Conservation (phyloP, 208 protist species). For the Leishmania aethiopica region DNA sequence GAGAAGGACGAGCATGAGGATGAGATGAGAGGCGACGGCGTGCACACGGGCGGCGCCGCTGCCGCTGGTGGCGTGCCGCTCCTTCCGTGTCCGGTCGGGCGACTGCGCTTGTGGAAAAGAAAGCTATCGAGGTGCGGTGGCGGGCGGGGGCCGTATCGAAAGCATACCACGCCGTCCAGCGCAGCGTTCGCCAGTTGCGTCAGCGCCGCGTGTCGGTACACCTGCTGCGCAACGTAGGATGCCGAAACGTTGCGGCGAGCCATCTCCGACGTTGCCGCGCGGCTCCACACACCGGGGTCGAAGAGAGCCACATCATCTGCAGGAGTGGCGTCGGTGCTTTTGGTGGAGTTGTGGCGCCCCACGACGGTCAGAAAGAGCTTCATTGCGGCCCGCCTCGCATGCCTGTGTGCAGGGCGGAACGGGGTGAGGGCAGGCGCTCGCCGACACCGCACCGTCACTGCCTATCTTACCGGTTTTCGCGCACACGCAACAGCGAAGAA, state of each 20-base stretch:
- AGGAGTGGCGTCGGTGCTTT: not conserved
- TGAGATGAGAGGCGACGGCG: not conserved
- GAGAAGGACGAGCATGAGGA: conserved; percentile 2
- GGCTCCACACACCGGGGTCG: conserved; percentile 25
- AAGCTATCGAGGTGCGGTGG: conserved; percentile 1
- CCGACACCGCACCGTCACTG: not conserved
- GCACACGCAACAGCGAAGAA: not conserved
- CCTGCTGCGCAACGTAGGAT: conserved; percentile 17
- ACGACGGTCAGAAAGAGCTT: conserved; percentile 11
- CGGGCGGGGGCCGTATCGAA: conserved; percentile 29
- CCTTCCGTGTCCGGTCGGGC: not conserved
- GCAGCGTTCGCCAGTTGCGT: not conserved
- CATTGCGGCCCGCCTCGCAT: not conserved
- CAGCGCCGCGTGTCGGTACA: conserved; percentile 14
- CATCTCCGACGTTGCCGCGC: conserved; percentile 10
- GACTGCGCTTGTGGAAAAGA: conserved; percentile 15
- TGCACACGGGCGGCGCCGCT: not conserved
- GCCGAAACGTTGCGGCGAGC: conserved; percentile 5
- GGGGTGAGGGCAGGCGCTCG: not conserved
- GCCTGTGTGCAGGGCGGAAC: not conserved
- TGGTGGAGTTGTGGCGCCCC: not conserved
- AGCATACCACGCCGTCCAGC: conserved; percentile 2
- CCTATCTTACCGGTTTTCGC: not conserved
- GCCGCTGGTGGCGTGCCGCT: not conserved
- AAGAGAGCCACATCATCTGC: conserved; percentile 12